Base-by-base conservation (phyloP, 805 yeast genomes). In the Hanseniaspora pseudoguilliermondii region DNA sequence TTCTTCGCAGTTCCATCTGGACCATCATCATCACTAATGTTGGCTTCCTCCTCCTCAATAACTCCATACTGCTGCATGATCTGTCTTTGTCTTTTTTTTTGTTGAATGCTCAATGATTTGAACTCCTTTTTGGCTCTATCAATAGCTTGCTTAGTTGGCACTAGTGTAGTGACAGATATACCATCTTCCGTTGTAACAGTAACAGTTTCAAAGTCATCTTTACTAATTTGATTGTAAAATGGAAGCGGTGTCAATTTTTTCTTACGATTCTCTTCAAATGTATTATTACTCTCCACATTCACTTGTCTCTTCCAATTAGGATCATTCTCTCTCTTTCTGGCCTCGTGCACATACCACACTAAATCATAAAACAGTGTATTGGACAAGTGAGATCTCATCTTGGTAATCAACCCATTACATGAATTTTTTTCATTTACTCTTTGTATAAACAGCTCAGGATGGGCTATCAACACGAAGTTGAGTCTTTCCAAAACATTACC, bases 261-360 rank as follows among this genome's bases (percentile, higher is more conserved):
- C 18, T 44, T 55, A 40, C 57, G 55, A 10, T 65, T 63, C 32
- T 62, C 63, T 51, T 69, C 71, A 46, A 39, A 29, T 13, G 6
- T 23, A 34, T 73, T 72, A 16, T 60, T 51, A 4, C 65, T 66
- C 39, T 61, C 61, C 36, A 64, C 62, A 34, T 69, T 68, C 18
- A 41, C 3, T 13, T 38, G 35, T 34, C 34, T 44, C 32, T 55
- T 55, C 54, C 70, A 65, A 42, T 62, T 57, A 23, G 73, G 72
- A 57, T 75, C 78, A 49, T 75, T 63, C 39, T 78, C 75, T 54
- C 95, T 73, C 65, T 96, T 75, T 66, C 95, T 75, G 0, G 96
- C 96, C 65, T 90, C 97, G 68, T 90, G 97, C 49, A 90, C 84
- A 66, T 95, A 85, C 89, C 95, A 89, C 13, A 90, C 91, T 53